phyloP scores from a whole-genome alignment of 371 early-diverging fungal species.

The Mucor velutinosus region DNA sequence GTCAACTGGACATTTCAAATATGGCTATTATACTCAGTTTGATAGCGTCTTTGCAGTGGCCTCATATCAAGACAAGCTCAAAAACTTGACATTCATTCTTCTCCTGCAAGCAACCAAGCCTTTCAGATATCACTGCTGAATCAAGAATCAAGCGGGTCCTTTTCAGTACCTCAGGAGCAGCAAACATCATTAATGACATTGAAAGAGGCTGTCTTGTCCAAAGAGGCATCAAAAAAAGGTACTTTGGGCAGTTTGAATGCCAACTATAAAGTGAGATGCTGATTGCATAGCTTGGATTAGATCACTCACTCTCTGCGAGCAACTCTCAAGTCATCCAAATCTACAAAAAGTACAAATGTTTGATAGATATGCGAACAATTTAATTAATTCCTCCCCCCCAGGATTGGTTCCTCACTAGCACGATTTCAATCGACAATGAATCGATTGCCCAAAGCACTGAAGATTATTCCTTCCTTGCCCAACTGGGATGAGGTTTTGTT shows the following conservation, averaged over 20 bases:
- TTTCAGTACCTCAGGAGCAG: background rate
- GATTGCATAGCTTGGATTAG: background rate
- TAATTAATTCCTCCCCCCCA: conserved; percentile 12
- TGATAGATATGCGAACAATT: background rate
- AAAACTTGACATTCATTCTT: background rate
- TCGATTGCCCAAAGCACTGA: conserved; percentile 91
- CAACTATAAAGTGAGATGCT: background rate
- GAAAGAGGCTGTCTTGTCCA: background rate
- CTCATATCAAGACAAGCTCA: background rate
- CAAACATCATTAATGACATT: background rate
- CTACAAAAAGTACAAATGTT: conserved; percentile 75
- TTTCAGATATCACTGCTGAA: background rate
- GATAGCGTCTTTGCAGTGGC: background rate
- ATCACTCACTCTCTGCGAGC: conserved; percentile 36
- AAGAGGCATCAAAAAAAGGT: background rate
- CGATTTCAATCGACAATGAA: conserved; percentile 83
- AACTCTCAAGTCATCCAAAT: conserved; percentile 91
- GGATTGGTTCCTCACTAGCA: conserved; percentile 83
- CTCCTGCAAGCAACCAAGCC: background rate
- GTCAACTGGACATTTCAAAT: background rate
- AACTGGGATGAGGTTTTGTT: conserved; percentile 96
- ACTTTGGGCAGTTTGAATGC: background rate
- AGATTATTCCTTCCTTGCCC: conserved; percentile 84
- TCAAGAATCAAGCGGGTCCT: background rate
- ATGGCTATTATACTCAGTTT: background rate